Conservation (phyloP, 306 rosid species). For the Begonia loranthoides region DNA sequence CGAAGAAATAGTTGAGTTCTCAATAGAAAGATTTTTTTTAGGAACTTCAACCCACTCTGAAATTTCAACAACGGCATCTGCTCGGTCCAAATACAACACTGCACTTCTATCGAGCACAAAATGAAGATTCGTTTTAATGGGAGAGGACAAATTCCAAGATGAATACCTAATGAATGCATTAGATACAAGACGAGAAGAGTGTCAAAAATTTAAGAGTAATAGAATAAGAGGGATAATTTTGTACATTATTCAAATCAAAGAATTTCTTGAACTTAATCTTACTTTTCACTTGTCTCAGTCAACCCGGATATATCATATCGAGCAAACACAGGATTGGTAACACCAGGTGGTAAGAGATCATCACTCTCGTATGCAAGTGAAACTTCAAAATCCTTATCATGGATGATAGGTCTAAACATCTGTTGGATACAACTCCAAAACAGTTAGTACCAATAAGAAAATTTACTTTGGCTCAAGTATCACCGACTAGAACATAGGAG, state of each 20-base stretch:
- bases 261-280: conserved; percentile 22
- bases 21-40: conserved; percentile 51
- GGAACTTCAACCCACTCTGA: conserved; percentile 96
- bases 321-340: conserved; percentile 45
- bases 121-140: conserved; percentile 78
- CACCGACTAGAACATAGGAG: neutral
- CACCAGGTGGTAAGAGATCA: conserved; percentile 71
- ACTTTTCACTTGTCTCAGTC: conserved; percentile 75
- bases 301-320: conserved; percentile 66
- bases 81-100: conserved; percentile 78
- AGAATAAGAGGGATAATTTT: too few species aligned
- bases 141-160: conserved; percentile 72
- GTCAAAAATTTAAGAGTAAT: too few species aligned
- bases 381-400: conserved; percentile 83
- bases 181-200: conserved; percentile 1
- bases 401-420: conserved; percentile 75
- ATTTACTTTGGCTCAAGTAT: neutral
- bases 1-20: conserved; percentile 54
- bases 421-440: conserved; percentile 19
- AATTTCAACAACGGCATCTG: conserved; percentile 85
- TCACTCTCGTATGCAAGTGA: conserved; percentile 75
- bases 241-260: neutral
- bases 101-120: conserved; percentile 95
- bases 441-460: neutral
- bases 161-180: conserved; percentile 48